Evolutionary conservation across 2,329 filamentous ascomycete genomes (phyloP).

Genomic region (Setomelanomma holmii): DNA sequence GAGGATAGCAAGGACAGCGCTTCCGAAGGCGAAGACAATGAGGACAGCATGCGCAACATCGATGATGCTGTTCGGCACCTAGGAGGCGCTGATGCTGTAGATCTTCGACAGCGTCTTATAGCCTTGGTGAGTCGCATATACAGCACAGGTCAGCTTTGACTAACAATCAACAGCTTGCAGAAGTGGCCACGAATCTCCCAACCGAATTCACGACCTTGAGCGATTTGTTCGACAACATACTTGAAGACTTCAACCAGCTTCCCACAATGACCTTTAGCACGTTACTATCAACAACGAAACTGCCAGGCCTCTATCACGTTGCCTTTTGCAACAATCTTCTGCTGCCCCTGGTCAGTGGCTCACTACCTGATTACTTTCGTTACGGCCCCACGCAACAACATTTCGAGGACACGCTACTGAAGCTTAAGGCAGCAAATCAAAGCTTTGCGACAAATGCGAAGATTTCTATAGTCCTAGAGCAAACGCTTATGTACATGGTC

Average conservation of each 20-base stretch:
- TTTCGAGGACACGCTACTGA: conserved; percentile 36
- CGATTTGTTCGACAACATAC: conserved; percentile 66
- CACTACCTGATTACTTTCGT: conserved; percentile 34
- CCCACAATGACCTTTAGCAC: conserved; percentile 65
- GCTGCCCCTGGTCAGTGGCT: conserved; percentile 31
- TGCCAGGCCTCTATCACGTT: conserved; percentile 54
- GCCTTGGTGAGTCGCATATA: conserved; percentile 54
- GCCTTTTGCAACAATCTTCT: conserved; percentile 53
- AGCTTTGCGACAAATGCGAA: conserved; percentile 44
- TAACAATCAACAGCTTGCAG: conserved; percentile 43
- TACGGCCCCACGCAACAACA: conserved; percentile 34
- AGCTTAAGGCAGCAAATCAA: conserved; percentile 30
- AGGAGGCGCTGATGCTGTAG: conserved; percentile 62
- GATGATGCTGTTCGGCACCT: conserved; percentile 33
- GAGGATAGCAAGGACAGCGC: conserved; percentile 10
- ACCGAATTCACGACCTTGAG: conserved; percentile 59
- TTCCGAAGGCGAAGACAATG: not conserved
- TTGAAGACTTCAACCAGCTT: conserved; percentile 64
- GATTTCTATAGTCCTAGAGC: conserved; percentile 44
- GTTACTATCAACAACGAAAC: conserved; percentile 59
- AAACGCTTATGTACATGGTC: conserved; percentile 42
- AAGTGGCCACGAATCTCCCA: conserved; percentile 47
- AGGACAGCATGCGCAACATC: conserved; percentile 4
- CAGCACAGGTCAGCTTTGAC: not conserved
- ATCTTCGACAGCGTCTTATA: conserved; percentile 69